phyloP scores from a whole-genome alignment of 176 grass and related monocot genomes.

The Oryza nivara region DNA sequence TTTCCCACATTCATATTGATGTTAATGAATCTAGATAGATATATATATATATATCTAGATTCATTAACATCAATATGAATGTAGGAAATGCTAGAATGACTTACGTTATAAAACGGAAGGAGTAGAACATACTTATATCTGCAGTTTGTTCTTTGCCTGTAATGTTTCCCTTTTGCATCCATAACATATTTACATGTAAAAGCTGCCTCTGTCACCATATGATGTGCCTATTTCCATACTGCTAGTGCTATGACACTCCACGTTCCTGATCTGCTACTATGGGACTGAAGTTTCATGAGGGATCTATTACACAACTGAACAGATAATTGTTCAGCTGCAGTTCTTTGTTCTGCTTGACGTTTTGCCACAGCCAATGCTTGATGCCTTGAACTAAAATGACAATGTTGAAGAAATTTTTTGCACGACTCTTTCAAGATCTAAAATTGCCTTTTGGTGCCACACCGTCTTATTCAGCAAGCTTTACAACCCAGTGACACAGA shows the following conservation, averaged over 20 bases:
- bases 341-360: background rate
- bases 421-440: background rate
- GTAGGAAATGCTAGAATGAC: too few species aligned
- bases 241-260: conserved; percentile 3
- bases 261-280: background rate
- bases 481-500: background rate
- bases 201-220: background rate
- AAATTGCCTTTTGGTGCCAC: background rate
- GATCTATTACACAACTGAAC: background rate
- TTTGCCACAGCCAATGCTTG: background rate
- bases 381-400: background rate
- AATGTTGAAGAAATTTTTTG: background rate
- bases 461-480: conserved; percentile 7
- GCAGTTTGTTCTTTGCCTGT: background rate
- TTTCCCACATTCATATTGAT: too few species aligned
- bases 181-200: background rate
- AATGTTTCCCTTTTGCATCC: background rate
- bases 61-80: too few species aligned
- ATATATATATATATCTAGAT: too few species aligned
- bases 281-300: background rate
- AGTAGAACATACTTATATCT: background rate
- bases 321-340: background rate
- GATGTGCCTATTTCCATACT: background rate
- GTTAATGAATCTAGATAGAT: too few species aligned
- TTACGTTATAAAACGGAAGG: too few species aligned